Evolutionary conservation across 2,329 filamentous ascomycete species (phyloP).

Genomic region (Acrodontium crateriforme): DNA sequence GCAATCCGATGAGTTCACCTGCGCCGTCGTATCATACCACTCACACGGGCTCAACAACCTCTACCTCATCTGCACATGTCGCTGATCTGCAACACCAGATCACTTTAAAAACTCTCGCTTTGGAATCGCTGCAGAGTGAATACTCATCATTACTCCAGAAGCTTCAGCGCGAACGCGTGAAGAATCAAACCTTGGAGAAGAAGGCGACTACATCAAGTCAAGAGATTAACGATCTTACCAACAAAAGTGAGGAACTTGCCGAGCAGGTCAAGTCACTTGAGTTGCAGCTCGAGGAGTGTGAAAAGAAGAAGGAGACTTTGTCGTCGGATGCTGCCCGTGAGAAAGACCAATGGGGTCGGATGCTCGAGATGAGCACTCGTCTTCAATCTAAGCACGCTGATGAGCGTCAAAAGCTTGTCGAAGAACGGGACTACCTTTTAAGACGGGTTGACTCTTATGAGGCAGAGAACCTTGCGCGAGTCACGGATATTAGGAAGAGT

Average conservation of each 20-base stretch:
- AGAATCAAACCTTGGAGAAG: slow-evolving; percentile 35
- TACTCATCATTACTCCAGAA: slow-evolving; percentile 40
- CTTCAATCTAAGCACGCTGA: slow-evolving; percentile 31
- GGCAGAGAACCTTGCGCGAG: neutral
- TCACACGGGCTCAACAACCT: slow-evolving; percentile 13
- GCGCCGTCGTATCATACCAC: slow-evolving; percentile 13
- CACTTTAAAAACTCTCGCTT: slow-evolving; percentile 38
- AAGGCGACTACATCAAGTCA: slow-evolving; percentile 37
- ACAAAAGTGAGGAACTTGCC: slow-evolving; percentile 37
- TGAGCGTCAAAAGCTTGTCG: slow-evolving; percentile 29
- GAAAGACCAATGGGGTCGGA: slow-evolving; percentile 36
- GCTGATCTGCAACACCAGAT: slow-evolving; percentile 41
- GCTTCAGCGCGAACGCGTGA: slow-evolving; percentile 36
- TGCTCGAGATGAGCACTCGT: slow-evolving; percentile 36
- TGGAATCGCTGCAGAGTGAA: slow-evolving; percentile 41
- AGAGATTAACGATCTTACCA: slow-evolving; percentile 38
- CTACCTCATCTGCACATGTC: slow-evolving; percentile 24
- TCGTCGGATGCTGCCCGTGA: slow-evolving; percentile 29
- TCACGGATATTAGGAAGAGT: neutral
- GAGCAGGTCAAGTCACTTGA: slow-evolving; percentile 35
- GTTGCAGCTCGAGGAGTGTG: slow-evolving; percentile 34
- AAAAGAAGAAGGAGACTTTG: slow-evolving; percentile 34
- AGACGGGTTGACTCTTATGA: slow-evolving; percentile 6
- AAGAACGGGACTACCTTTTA: slow-evolving; percentile 24
- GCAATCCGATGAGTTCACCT: slow-evolving; percentile 12